A percentile compares a stretch with the other conserved stretches of the same genome.
These are phyloP conservation scores for Hypsizygus marmoreus DNA, from an alignment of 768 basidiomycete genomes.

Conservation along the genomic window DNA sequence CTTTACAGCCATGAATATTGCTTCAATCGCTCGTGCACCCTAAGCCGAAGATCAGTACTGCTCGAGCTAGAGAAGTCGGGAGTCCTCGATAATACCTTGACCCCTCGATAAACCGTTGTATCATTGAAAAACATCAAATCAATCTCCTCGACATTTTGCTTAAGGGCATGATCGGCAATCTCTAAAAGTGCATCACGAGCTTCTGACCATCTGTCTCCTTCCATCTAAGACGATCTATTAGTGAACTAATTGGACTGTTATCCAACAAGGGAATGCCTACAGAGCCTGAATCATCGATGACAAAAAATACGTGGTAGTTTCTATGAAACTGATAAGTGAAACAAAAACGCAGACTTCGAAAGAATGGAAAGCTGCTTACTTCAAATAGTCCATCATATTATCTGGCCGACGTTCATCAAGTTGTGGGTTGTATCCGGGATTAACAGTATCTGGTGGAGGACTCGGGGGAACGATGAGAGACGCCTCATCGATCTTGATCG, in stretches of 20 bases:
- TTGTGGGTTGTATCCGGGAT: constrained; percentile 24
- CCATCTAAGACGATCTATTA: constrained; percentile 16
- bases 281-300: constrained; percentile 33
- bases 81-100: constrained; percentile 9
- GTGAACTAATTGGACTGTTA: not conserved
- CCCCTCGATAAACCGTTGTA: constrained; percentile 5
- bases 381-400: constrained; percentile 23
- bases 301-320: constrained; percentile 27
- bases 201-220: constrained; percentile 24
- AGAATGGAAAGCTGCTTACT: constrained; percentile 15
- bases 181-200: constrained; percentile 26
- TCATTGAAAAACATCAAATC: constrained; percentile 31
- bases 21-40: constrained; percentile 19
- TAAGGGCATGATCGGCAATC: constrained; percentile 31
- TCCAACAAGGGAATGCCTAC: constrained; percentile 20
- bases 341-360: not conserved
- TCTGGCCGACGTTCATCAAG: constrained; percentile 27
- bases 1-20: constrained; percentile 21
- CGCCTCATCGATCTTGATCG: constrained; percentile 10
- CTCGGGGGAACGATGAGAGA: constrained; percentile 19
- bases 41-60: constrained; percentile 1
- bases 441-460: constrained; percentile 18
- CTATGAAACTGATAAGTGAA: constrained; percentile 12
- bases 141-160: constrained; percentile 23
- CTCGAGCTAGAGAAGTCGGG: too few relatives aligned